Evolutionary conservation across 1,139 yeast species (phyloP).

Genomic region (Zygosaccharomyces pseudobailii): DNA sequence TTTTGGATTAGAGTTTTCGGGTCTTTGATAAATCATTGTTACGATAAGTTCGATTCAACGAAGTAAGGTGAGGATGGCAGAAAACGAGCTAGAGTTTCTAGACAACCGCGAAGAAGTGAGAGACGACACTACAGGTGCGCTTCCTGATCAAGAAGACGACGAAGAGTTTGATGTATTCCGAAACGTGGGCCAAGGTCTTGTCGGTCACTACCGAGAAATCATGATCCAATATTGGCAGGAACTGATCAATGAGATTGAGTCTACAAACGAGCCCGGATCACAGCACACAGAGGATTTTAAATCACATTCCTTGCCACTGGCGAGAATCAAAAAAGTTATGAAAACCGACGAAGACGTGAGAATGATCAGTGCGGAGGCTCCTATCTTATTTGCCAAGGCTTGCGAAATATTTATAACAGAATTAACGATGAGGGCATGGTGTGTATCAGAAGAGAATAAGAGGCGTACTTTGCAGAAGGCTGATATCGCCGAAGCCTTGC

Average conservation of each 20-base stretch:
- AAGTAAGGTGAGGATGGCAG: neutral
- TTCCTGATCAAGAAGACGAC: constrained; percentile 31
- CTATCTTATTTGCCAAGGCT: constrained; percentile 93
- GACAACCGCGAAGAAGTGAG: neutral
- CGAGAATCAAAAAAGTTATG: constrained; percentile 90
- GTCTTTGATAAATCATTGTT: neutral
- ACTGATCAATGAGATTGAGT: constrained; percentile 80
- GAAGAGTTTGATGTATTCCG: constrained; percentile 66
- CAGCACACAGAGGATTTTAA: constrained; percentile 58
- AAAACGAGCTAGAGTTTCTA: neutral
- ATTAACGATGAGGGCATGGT: constrained; percentile 97
- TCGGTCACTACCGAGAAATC: constrained; percentile 74
- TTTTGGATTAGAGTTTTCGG: neutral
- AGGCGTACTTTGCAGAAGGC: constrained; percentile 89
- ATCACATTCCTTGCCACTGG: constrained; percentile 89
- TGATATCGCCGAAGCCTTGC: constrained; percentile 92
- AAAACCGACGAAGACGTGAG: constrained; percentile 96
- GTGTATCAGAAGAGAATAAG: constrained; percentile 94
- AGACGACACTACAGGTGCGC: neutral
- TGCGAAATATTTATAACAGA: constrained; percentile 96
- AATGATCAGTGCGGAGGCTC: constrained; percentile 98
- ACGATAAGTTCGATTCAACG: neutral
- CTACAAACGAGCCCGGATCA: constrained; percentile 33
- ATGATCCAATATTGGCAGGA: constrained; percentile 98
- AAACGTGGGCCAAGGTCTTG: constrained; percentile 90